Base-by-base conservation (phyloP, 768 basidiomycete species). In the Kwoniella pini region DNA sequence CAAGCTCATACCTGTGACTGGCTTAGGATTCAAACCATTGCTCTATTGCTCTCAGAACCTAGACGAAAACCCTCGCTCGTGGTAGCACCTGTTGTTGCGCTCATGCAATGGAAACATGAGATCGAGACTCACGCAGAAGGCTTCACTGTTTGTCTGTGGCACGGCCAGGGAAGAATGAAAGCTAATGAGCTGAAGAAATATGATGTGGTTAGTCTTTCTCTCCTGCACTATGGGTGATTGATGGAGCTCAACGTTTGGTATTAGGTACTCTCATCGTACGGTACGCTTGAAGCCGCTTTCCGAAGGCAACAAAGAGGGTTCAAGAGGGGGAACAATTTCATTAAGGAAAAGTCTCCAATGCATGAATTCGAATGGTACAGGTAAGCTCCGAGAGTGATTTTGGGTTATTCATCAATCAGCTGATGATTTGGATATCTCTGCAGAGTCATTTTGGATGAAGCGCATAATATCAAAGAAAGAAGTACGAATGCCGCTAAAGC, bases 401-500 rank as follows among this genome's bases (percentile, higher is more conserved):
- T 9, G 12, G 12, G 40, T 17, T 3, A 10, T 36, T 27, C 33
- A 22, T 42, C n/a, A 33, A 42, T 21, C 62, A 24, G 21, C 48
- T 58, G 0, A 24, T 21, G 31, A 22, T 42, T 19, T 0, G 33
- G 6, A 39, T 38, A 7, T 36, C 7, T 36, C 15, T n/a, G 68
- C 71, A 81, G 75, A 57, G 74, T 76, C 28, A 75, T 79, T 50
- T 84, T 96, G 43, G 93, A 97, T 67, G 93, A 96, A 81, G 95
- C 94, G 4, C 95, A 97, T 79, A 97, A 94, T 75, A 97, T 98
- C 81, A 98, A 98, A 73, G 95, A 98, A 74, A 86, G 95, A 3
- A 80, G 86, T 3, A 93, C 91, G 1, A 97, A 95, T 74, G 97
- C 95, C 0, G 94, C 95, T 1, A 97, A 95, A 78, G 94, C 93